phyloP scores from a whole-genome alignment of 2,329 filamentous ascomycete genomes.

The Metarhizium sp. region DNA sequence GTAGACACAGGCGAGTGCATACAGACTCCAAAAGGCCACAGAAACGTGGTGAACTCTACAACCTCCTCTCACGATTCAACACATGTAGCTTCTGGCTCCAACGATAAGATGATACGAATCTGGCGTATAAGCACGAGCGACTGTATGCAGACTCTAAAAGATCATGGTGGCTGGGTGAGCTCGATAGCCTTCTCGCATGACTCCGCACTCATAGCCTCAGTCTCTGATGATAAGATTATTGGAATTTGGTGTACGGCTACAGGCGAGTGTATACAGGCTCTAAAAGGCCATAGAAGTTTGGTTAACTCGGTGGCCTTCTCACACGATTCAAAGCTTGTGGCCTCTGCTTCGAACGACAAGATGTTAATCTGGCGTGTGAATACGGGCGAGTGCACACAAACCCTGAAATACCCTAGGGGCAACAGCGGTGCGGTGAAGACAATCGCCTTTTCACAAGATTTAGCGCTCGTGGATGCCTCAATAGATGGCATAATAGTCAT shows the following conservation, averaged over 20 bases:
- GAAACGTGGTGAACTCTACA: not conserved
- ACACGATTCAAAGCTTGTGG: not conserved
- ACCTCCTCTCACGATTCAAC: not conserved
- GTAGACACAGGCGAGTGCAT: not conserved
- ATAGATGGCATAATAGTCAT: not conserved
- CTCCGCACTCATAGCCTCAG: not conserved
- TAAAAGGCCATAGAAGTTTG: not conserved
- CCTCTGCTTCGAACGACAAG: not conserved
- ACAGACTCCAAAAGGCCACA: not conserved
- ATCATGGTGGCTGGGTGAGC: not conserved
- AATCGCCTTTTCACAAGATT: not conserved
- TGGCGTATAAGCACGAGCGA: not conserved
- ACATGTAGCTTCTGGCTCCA: not conserved
- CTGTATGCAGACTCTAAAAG: not conserved
- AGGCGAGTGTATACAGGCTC: not conserved
- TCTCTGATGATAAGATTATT: not conserved
- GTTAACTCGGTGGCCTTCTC: not conserved
- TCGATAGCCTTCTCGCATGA: not conserved
- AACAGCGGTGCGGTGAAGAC: not conserved
- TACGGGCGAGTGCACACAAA: not conserved
- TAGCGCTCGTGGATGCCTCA: not conserved
- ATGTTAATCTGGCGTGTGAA: not conserved
- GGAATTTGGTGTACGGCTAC: not conserved
- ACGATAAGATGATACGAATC: not conserved
- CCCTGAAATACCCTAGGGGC: not conserved